phyloP scores from a whole-genome alignment of 1,284 basidiomycete species.

The Fomitopsis palustris region DNA sequence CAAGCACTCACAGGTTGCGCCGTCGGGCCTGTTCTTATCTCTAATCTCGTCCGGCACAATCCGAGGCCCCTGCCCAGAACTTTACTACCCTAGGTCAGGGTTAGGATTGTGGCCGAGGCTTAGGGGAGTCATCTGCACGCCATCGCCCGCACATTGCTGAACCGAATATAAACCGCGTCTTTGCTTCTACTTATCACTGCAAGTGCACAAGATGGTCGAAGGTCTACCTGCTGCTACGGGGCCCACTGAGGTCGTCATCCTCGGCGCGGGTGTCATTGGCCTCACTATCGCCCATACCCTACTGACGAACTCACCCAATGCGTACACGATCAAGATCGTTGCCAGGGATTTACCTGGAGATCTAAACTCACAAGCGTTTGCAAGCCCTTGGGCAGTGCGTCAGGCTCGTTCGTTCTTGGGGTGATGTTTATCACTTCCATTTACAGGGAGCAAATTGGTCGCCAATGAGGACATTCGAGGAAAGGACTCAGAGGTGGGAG shows the following conservation, averaged over 20 bases:
- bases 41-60: too few relatives aligned
- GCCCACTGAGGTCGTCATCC: constrained; percentile 35
- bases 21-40: too few relatives aligned
- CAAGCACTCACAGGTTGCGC: background rate
- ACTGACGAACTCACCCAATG: constrained; percentile 16
- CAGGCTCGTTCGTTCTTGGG: background rate
- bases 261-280: constrained; percentile 53
- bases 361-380: constrained; percentile 53
- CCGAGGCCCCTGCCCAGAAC: too few relatives aligned
- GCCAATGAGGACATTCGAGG: constrained; percentile 43
- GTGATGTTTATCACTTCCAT: background rate
- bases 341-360: constrained; percentile 69
- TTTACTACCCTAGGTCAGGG: background rate
- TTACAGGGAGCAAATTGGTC: constrained; percentile 65
- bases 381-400: constrained; percentile 66
- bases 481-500: constrained; percentile 38
- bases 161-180: background rate
- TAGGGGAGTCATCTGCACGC: background rate
- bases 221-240: background rate
- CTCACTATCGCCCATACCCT: constrained; percentile 41
- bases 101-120: background rate
- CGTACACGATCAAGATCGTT: constrained; percentile 51
- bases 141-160: background rate
- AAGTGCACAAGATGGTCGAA: background rate
- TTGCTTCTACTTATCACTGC: too few relatives aligned